These are phyloP conservation scores for Dothistroma septosporum DNA, from an alignment of 2,329 filamentous ascomycete genomes.

Conservation along the genomic window DNA sequence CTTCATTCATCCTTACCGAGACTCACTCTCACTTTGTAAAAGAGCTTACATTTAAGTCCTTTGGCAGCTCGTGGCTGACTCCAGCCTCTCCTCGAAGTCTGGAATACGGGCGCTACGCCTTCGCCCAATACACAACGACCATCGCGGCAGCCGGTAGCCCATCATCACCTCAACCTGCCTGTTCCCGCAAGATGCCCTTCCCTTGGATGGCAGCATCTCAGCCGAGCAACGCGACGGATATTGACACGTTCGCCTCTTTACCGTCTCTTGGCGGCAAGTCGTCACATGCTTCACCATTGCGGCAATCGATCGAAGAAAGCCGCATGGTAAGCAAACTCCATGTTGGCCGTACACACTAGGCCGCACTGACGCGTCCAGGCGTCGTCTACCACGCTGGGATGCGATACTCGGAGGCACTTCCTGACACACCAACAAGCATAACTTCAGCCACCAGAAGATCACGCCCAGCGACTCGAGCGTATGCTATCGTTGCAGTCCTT, in stretches of 20 bases:
- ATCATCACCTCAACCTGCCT: neutral
- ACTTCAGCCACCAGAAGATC: neutral
- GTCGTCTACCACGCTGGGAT: neutral
- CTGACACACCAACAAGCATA: neutral
- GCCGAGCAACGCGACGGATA: neutral
- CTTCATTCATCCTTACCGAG: too few relatives aligned
- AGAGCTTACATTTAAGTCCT: neutral
- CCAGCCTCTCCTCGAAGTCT: neutral
- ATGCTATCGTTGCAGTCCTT: neutral
- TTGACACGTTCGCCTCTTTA: neutral
- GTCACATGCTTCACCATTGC: neutral
- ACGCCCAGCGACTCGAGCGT: neutral
- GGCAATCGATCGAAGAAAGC: neutral
- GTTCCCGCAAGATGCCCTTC: neutral
- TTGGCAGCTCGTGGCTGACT: neutral
- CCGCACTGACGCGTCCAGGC: neutral
- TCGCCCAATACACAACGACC: neutral
- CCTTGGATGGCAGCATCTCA: neutral
- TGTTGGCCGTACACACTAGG: neutral
- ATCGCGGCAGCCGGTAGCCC: neutral
- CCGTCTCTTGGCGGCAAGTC: neutral
- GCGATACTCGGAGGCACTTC: neutral
- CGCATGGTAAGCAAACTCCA: neutral
- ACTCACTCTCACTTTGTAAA: neutral
- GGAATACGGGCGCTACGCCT: neutral